Evolutionary conservation across 2,329 filamentous ascomycete genomes (phyloP).

Genomic region (Aspergillus uvarum): DNA sequence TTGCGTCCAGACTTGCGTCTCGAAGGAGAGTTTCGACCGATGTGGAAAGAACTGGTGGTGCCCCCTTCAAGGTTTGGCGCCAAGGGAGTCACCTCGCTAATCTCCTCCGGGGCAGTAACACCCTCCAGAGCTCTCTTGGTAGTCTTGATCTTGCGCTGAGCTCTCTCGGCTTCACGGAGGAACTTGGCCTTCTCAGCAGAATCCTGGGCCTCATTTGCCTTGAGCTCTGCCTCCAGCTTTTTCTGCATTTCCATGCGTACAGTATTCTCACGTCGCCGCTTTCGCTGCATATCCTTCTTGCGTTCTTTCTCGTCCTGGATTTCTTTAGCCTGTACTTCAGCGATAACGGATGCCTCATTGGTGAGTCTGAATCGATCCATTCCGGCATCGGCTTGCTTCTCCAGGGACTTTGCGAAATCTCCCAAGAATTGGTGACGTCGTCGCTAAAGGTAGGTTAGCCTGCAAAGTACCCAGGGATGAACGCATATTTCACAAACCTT

Average conservation of each 20-base stretch:
- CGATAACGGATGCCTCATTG: constrained; percentile 76
- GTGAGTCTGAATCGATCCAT: constrained; percentile 73
- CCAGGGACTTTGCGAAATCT: constrained; percentile 59
- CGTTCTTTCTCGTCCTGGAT: constrained; percentile 94
- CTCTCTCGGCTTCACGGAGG: constrained; percentile 80
- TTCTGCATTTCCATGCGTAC: constrained; percentile 85
- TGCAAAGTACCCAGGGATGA: neutral
- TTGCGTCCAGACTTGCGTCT: constrained; percentile 57
- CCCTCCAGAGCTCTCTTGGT: constrained; percentile 85
- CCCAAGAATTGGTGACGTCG: constrained; percentile 57
- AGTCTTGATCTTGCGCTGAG: constrained; percentile 87
- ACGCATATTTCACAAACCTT: constrained; percentile 47
- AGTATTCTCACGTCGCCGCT: constrained; percentile 90
- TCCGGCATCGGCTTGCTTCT: constrained; percentile 67
- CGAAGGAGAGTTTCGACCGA: constrained; percentile 55
- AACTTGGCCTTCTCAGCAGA: constrained; percentile 79
- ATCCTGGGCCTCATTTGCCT: constrained; percentile 75
- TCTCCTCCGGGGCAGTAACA: constrained; percentile 70
- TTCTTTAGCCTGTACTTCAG: constrained; percentile 86
- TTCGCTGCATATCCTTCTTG: constrained; percentile 99
- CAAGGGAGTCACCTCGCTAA: constrained; percentile 68
- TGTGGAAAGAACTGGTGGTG: constrained; percentile 79
- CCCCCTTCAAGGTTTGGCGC: constrained; percentile 82
- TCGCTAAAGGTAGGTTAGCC: constrained; percentile 51
- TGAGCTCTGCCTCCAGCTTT: constrained; percentile 74